Conservation (phyloP, 129 eudicot species). For the Apium graveolens region DNA sequence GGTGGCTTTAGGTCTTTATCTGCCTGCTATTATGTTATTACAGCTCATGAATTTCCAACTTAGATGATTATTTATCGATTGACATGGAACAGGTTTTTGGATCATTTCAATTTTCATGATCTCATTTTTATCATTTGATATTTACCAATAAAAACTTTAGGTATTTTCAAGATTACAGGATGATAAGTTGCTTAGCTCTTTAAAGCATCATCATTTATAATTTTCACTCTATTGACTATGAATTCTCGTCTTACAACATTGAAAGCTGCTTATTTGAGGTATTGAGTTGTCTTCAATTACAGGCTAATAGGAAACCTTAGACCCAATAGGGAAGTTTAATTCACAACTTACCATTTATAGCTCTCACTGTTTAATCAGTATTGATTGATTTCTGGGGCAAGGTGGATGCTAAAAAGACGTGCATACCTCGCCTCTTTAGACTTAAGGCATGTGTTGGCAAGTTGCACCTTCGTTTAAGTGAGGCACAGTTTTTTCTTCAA, state of each 20-base stretch:
- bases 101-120: neutral
- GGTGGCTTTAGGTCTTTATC: neutral
- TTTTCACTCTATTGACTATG: neutral
- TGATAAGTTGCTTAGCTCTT: neutral
- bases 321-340: neutral
- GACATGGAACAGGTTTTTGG: neutral
- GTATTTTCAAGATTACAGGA: neutral
- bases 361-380: neutral
- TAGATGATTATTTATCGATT: neutral
- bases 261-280: neutral
- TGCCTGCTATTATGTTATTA: neutral
- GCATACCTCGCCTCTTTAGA: neutral
- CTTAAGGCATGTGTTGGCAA: neutral
- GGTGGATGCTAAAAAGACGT: neutral
- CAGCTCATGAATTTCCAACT: neutral
- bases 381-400: neutral
- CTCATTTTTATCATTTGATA: neutral
- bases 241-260: neutral
- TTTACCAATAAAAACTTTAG: neutral
- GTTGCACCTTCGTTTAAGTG: neutral
- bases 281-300: neutral
- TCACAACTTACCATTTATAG: neutral
- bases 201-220: neutral
- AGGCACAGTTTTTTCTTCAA: neutral
- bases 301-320: too few relatives aligned